A percentile compares a stretch with the other conserved stretches of the same genome.
Evolutionary conservation across 2,329 filamentous ascomycete genomes (phyloP).

Genomic region (Bimuria novae-zelandiae): DNA sequence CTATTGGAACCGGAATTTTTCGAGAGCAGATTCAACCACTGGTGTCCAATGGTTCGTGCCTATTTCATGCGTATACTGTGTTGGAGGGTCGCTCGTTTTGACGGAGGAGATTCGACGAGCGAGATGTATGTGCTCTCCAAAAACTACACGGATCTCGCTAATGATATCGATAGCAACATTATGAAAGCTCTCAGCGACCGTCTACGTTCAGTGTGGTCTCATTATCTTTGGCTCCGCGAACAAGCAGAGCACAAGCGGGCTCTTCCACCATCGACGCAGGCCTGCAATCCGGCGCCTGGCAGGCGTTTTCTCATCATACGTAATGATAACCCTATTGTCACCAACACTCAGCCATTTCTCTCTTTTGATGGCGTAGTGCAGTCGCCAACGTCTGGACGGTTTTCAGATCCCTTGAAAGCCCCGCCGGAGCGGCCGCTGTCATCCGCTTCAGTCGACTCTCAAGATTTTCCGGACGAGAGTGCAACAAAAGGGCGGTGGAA

Average conservation of each 20-base stretch:
- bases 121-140: slow-evolving; percentile 65
- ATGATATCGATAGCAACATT: slow-evolving; percentile 55
- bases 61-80: slow-evolving; percentile 91
- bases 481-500: slow-evolving; percentile 64
- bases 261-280: slow-evolving; percentile 71
- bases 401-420: slow-evolving; percentile 25
- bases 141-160: not conserved
- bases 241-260: slow-evolving; percentile 63
- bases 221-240: slow-evolving; percentile 76
- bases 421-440: slow-evolving; percentile 38
- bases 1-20: slow-evolving; percentile 76
- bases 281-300: slow-evolving; percentile 83
- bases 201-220: slow-evolving; percentile 74
- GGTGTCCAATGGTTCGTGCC: slow-evolving; percentile 92
- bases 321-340: slow-evolving; percentile 68
- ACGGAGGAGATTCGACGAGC: slow-evolving; percentile 65
- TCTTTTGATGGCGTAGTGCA: slow-evolving; percentile 66
- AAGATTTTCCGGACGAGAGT: slow-evolving; percentile 42
- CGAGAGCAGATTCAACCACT: slow-evolving; percentile 84
- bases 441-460: slow-evolving; percentile 34
- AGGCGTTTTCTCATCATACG: slow-evolving; percentile 88
- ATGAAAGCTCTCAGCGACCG: slow-evolving; percentile 69
- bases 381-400: slow-evolving; percentile 40
- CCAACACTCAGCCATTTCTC: slow-evolving; percentile 60
- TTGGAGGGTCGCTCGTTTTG: slow-evolving; percentile 83